Evolutionary conservation across 495 filamentous ascomycete genomes (phyloP).

Genomic region (Aspergillus coremiiformis): DNA sequence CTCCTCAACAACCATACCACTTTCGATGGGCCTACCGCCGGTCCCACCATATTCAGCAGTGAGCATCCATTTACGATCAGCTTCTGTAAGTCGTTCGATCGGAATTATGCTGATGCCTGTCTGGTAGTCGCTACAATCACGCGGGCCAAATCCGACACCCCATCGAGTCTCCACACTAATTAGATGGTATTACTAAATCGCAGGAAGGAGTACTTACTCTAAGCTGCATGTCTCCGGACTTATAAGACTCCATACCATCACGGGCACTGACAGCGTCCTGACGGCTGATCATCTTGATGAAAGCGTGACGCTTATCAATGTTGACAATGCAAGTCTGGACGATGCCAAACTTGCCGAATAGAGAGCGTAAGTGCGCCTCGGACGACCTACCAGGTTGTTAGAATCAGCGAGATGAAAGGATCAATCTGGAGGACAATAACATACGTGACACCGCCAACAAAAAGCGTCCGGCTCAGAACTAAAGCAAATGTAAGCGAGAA

Average conservation of each 20-base stretch:
- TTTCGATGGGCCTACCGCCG: slow-evolving; percentile 71
- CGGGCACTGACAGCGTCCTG: slow-evolving; percentile 76
- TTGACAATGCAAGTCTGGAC: slow-evolving; percentile 98
- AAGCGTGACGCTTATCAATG: slow-evolving; percentile 93
- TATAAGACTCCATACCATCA: slow-evolving; percentile 80
- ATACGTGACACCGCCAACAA: slow-evolving; percentile 93
- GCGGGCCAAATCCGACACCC: slow-evolving; percentile 95
- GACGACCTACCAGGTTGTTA: slow-evolving; percentile 47
- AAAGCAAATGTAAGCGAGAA: slow-evolving; percentile 16
- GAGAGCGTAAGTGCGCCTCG: slow-evolving; percentile 68
- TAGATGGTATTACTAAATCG: slow-evolving; percentile 10
- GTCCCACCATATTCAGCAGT: slow-evolving; percentile 90
- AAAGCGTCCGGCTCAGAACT: slow-evolving; percentile 91
- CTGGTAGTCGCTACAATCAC: slow-evolving; percentile 94
- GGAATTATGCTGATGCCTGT: slow-evolving; percentile 91
- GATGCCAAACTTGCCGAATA: slow-evolving; percentile 71
- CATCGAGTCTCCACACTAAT: slow-evolving; percentile 66
- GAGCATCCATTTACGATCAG: slow-evolving; percentile 95
- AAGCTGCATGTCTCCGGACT: slow-evolving; percentile 62
- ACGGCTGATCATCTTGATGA: slow-evolving; percentile 95
- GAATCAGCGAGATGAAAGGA: neutral
- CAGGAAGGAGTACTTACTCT: slow-evolving; percentile 51
- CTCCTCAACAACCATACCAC: slow-evolving; percentile 86
- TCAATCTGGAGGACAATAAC: slow-evolving; percentile 19
- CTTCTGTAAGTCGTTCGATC: slow-evolving; percentile 84